Evolutionary conservation across 495 filamentous ascomycete genomes (phyloP), one percentile per base, ranked within the genome.

Genomic region (Penicillium manginii): DNA sequence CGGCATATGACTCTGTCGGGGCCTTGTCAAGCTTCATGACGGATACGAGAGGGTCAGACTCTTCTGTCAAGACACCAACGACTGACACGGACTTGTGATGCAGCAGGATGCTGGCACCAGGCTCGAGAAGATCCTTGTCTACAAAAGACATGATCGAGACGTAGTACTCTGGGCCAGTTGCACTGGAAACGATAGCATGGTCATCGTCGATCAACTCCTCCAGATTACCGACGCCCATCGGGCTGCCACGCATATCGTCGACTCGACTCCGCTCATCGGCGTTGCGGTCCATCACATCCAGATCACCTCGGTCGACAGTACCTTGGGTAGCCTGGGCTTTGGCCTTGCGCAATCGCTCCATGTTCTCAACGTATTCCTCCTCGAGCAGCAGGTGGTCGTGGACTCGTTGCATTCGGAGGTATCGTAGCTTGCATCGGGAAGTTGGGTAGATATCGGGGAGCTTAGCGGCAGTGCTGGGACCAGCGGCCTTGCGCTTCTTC

Each of bases 141-240:
- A 99, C 94, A 66, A 99, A 99, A 40, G 93, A 97, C 94, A 99
- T 99, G 83, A 99, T 99, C 51, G 92, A 97, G 58, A 99, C 94
- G 72, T 99, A 99, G 80, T 97, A 99, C 73, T 99, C 94, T 2
- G 94, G 96, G 0, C 94, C 94, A 12, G 96, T 97, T 4, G 96
- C 93, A 71, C 91, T 96, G 10, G 91, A 96, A 42, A 99, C 96
- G 68, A 99, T 99, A 57, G 94, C 94, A 69, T 99, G 94, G 77
- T 99, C 94, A 76, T 99, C 94, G 74, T 99, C 94, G 67, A 99
- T 99, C 86, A 99, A 89, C 79, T 99, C 94, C 75, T 98, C 94
- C 66, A 99, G 75, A 60, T 94, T 97, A 42, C 94, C 94, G 43
- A 99, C 94, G 14, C 94, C 94, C 94, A 99, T 99, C 42, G 94